phyloP scores from a whole-genome alignment of 768 basidiomycete species.

The Lentinula lateritia region DNA sequence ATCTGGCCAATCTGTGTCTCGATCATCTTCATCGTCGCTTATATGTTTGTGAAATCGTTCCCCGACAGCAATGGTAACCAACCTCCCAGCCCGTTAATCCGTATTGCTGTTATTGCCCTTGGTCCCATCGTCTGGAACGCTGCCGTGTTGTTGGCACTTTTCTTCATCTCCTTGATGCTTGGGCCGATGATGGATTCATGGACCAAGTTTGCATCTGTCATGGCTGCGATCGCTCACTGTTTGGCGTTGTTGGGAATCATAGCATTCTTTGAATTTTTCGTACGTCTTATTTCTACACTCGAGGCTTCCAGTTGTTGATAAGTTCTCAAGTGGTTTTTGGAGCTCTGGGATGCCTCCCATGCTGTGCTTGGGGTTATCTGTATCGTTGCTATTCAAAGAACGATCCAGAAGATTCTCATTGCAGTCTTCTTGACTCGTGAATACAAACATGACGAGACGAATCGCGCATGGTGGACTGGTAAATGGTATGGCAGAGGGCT shows the following conservation, averaged over 20 bases:
- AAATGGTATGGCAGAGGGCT: constrained; percentile 96
- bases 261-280: constrained; percentile 94
- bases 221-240: constrained; percentile 90
- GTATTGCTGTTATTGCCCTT: constrained; percentile 82
- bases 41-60: constrained; percentile 94
- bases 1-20: constrained; percentile 76
- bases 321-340: constrained; percentile 79
- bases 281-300: constrained; percentile 42
- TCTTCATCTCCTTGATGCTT: constrained; percentile 89
- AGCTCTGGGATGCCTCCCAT: constrained; percentile 95
- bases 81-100: constrained; percentile 80
- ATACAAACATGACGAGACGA: constrained; percentile 98
- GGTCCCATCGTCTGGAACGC: constrained; percentile 97
- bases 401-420: constrained; percentile 91
- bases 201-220: constrained; percentile 84
- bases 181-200: constrained; percentile 86
- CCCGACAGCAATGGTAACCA: constrained; percentile 54
- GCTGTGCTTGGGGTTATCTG: constrained; percentile 91
- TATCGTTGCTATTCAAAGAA: constrained; percentile 85
- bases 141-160: constrained; percentile 74
- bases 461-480: constrained; percentile 99
- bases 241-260: constrained; percentile 76
- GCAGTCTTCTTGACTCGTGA: constrained; percentile 93
- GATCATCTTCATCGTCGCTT: constrained; percentile 73
- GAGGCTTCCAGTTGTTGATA: constrained; percentile 16